These are phyloP conservation scores for Eucalyptus brandiana DNA, from an alignment of 345 rosid genomes.

Conservation along the genomic window DNA sequence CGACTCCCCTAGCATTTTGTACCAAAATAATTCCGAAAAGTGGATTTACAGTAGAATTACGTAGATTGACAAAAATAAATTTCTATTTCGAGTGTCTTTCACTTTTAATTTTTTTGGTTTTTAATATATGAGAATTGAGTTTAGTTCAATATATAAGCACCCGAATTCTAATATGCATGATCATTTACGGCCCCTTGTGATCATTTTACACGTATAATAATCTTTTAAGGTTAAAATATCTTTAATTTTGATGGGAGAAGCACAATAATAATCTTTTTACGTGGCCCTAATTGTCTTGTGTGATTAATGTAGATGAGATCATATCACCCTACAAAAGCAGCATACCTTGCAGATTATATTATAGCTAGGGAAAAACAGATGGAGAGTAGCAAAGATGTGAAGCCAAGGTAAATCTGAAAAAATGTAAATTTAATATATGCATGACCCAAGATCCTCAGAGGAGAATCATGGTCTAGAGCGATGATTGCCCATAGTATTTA, in stretches of 20 bases:
- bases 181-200: neutral
- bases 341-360: neutral
- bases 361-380: neutral
- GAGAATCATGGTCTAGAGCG: neutral
- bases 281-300: neutral
- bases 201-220: neutral
- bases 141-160: neutral
- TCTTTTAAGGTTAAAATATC: neutral
- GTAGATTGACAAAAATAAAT: neutral
- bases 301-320: neutral
- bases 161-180: neutral
- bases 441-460: neutral
- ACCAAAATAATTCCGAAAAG: neutral
- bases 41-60: neutral
- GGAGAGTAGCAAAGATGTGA: neutral
- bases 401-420: neutral
- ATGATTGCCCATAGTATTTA: neutral
- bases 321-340: neutral
- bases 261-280: neutral
- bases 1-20: neutral
- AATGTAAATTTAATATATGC: neutral
- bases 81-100: neutral
- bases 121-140: neutral
- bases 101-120: neutral
- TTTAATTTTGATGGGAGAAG: neutral